Evolutionary conservation across 208 protist genomes (phyloP).

Genomic region (Leishmania turanica): DNA sequence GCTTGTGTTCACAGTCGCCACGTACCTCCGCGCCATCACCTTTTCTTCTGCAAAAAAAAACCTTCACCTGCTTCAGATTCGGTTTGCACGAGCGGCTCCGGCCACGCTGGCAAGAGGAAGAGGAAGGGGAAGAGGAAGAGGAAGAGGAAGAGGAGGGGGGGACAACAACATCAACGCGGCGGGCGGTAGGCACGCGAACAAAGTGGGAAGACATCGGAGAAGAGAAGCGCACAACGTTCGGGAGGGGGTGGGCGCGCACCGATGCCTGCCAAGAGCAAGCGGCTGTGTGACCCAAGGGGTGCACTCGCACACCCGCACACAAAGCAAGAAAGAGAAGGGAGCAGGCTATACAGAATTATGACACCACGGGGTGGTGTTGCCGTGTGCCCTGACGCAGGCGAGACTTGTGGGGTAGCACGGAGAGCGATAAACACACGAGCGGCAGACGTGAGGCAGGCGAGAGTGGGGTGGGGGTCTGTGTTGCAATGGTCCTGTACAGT

Average conservation of each 20-base stretch:
- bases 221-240: background rate
- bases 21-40: too few species aligned
- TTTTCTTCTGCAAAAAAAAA: background rate
- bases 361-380: background rate
- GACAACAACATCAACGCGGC: background rate
- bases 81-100: background rate
- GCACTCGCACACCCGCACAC: background rate
- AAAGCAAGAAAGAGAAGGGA: background rate
- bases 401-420: background rate
- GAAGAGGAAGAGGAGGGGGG: background rate
- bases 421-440: background rate
- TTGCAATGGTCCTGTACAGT: background rate
- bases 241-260: background rate
- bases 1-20: background rate
- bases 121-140: too few species aligned
- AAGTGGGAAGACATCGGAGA: background rate
- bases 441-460: background rate
- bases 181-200: conserved; percentile 5
- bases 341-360: background rate
- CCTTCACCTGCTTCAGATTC: background rate
- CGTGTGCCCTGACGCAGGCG: background rate
- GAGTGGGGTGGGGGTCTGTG: background rate
- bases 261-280: background rate
- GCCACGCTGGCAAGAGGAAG: background rate
- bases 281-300: background rate